Conservation (phyloP, 139 green algal species). For the Zygnema circumcarinatum region DNA sequence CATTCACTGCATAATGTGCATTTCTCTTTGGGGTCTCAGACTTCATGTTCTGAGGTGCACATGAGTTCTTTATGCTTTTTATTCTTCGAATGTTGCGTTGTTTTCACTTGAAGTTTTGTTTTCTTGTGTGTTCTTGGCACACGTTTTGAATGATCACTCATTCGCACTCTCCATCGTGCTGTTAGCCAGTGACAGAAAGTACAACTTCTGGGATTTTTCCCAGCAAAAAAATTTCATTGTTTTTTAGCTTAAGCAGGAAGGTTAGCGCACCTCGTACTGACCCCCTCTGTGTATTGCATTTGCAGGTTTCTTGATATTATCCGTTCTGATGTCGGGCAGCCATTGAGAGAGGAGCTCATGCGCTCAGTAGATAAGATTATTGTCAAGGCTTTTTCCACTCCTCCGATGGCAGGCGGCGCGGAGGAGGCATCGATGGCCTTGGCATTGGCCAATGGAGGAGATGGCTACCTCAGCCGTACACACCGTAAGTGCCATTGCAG, state of each 20-base stretch:
- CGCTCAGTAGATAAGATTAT: slow-evolving; percentile 65
- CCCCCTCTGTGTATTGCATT: neutral
- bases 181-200: too few species aligned
- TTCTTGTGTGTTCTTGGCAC: too few species aligned
- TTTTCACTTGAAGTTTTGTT: too few species aligned
- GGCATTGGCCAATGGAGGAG: neutral
- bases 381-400: slow-evolving; percentile 22
- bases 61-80: too few species aligned
- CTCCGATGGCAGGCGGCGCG: neutral
- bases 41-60: too few species aligned
- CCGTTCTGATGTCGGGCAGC: slow-evolving; percentile 65
- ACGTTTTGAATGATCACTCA: too few species aligned
- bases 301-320: slow-evolving; percentile 84
- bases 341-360: slow-evolving; percentile 80
- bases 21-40: slow-evolving; percentile 5
- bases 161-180: too few species aligned
- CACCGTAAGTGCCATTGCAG: neutral
- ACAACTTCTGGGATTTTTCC: too few species aligned
- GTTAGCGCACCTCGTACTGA: too few species aligned
- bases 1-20: slow-evolving; percentile 70
- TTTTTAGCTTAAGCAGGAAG: too few species aligned
- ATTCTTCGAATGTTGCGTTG: too few species aligned
- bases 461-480: neutral
- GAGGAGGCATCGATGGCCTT: neutral
- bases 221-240: too few species aligned